Percentiles rank a stretch among this genome's conserved stretches.
phyloP scores from a whole-genome alignment of 371 early-diverging fungal species.

The Mortierella sp. region DNA sequence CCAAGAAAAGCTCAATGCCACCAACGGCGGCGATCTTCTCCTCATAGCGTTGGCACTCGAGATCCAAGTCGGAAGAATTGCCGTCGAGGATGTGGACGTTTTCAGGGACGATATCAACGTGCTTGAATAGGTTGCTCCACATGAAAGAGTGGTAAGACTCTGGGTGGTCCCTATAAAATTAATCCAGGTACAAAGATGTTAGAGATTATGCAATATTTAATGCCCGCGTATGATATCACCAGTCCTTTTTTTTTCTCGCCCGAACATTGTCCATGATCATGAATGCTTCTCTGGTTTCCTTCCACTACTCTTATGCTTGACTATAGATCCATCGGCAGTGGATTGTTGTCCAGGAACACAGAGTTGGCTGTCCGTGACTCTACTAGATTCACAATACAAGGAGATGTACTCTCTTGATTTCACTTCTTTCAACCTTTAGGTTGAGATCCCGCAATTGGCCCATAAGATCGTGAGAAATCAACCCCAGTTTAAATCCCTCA shows the following conservation, averaged over 20 bases:
- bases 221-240: background rate
- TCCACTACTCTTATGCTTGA: background rate
- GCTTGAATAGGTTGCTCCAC: constrained; percentile 88
- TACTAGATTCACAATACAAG: background rate
- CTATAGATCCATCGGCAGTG: background rate
- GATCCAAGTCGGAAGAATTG: constrained; percentile 84
- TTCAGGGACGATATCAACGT: constrained; percentile 82
- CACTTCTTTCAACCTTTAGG: background rate
- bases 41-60: constrained; percentile 84
- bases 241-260: background rate
- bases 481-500: background rate
- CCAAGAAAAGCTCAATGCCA: constrained; percentile 87
- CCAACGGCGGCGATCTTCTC: constrained; percentile 81
- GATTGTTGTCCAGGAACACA: background rate
- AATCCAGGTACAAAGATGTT: background rate
- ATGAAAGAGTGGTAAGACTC: constrained; percentile 92
- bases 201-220: constrained; percentile 3
- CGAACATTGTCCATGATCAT: background rate
- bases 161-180: constrained; percentile 70
- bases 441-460: constrained; percentile 1
- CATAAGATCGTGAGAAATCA: background rate
- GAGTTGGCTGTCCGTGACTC: background rate
- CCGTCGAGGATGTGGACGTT: constrained; percentile 90
- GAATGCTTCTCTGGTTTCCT: background rate
- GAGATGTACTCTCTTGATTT: background rate